Evolutionary conservation across 1,139 yeast genomes (phyloP), one percentile per base, ranked within the genome.

Genomic region (Candida tropicalis): DNA sequence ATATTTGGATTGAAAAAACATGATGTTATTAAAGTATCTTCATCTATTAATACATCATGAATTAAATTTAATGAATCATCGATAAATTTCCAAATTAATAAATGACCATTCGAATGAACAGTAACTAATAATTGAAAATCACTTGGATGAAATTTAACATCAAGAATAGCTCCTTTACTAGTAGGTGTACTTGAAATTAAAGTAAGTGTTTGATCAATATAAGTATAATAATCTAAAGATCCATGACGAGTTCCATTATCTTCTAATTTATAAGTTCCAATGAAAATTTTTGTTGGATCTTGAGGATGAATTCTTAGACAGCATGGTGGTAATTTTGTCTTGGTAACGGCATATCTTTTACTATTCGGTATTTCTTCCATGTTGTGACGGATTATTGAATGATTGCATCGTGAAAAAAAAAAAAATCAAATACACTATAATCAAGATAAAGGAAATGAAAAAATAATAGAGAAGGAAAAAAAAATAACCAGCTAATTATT

Each of bases 181-280:
- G 61, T 56, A 5, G 50, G 39, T 6, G 35, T 26, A n/a, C 40
- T 35, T 12, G 42, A 39, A 1, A 44, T n/a, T 6, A 53, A 36
- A 12, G 40, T 26, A 9, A 57, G 36, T 20, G 37, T 16, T 3
- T 35, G 47, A 11, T 52, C 48, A 24, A 57, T 55, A 39, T 59
- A 62, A 10, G 57, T 54, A 61, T 80, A 84, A 0, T 84, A 62
- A 51, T 90, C 97, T 3, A 93, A 62, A 0, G 93, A 71, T 0
- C 99, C 99, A 42, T 78, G 75, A 45, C 97, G 72, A 1, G 60
- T 52, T 1, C 84, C 82, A 17, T 76, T 64, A 11, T 77, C 75
- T 43, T 86, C 81, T 29, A 91, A 68, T 46, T 84, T 79, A 59
- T 93, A 93, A 0, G 97, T 88, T 0, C 97, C 97, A 0, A 88